Conservation (phyloP, 2,329 filamentous ascomycete genomes). For the Boeremia exigua region DNA sequence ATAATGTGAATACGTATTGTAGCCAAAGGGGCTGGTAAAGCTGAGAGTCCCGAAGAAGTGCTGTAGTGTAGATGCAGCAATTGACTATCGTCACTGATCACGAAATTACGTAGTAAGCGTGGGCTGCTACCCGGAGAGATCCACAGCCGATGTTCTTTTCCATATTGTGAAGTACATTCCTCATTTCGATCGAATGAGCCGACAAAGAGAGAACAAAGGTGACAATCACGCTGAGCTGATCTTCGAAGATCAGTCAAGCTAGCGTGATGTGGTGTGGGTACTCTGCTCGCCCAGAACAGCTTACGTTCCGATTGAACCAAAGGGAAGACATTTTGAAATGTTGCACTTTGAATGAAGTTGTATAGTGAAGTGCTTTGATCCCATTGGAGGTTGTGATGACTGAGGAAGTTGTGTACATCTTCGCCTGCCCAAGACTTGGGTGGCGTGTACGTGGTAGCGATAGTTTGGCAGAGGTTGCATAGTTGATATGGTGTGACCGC, state of each 20-base stretch:
- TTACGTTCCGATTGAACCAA: not conserved
- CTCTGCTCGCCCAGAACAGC: not conserved
- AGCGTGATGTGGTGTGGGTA: not conserved
- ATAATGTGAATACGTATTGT: too few relatives aligned
- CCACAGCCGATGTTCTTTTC: not conserved
- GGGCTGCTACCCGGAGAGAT: not conserved
- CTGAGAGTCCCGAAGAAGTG: too few relatives aligned
- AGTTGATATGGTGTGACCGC: not conserved
- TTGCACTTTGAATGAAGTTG: not conserved
- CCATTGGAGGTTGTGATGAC: not conserved
- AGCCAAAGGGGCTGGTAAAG: too few relatives aligned
- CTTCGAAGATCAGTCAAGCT: not conserved
- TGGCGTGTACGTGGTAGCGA: not conserved
- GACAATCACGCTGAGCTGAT: not conserved
- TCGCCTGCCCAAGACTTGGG: not conserved
- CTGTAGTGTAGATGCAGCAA: too few relatives aligned
- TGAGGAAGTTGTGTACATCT: not conserved
- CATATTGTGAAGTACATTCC: not conserved
- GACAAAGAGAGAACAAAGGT: not conserved
- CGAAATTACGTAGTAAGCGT: too few relatives aligned
- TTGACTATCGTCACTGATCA: too few relatives aligned
- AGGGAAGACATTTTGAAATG: not conserved
- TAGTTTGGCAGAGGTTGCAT: not conserved
- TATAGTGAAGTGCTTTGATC: not conserved
- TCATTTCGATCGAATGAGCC: not conserved